Evolutionary conservation across 176 grass and related monocot species (phyloP).

Genomic region (Paspalum notatum): DNA sequence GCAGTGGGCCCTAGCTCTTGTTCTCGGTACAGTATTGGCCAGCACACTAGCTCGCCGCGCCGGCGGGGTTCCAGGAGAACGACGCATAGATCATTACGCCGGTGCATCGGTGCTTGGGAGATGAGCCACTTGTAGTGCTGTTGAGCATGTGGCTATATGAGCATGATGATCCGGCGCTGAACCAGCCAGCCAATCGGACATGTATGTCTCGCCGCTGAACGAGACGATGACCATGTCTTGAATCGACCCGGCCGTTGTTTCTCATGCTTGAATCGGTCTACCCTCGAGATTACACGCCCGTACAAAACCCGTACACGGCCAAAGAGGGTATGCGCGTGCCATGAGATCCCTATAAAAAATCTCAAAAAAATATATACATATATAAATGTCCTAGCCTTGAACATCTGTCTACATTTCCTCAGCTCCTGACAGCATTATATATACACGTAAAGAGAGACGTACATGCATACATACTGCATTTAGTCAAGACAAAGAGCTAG

Average conservation of each 20-base stretch:
- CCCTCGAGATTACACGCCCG: neutral
- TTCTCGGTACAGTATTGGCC: too few relatives aligned
- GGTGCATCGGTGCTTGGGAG: neutral
- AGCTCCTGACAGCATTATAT: neutral
- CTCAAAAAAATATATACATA: neutral
- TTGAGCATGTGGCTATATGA: too few relatives aligned
- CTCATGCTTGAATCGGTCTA: slow-evolving; percentile 16
- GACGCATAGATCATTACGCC: slow-evolving; percentile 1
- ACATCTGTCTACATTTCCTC: slow-evolving; percentile 41
- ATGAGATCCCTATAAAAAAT: neutral
- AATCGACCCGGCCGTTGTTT: slow-evolving; percentile 13
- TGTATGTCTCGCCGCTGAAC: slow-evolving; percentile 11
- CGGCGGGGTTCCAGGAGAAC: neutral
- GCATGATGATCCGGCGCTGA: too few relatives aligned
- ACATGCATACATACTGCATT: neutral
- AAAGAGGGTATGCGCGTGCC: neutral
- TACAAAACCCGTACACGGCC: slow-evolving; percentile 7
- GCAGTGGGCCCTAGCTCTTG: neutral
- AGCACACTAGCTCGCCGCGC: neutral
- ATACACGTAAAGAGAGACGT: neutral
- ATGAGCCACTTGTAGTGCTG: neutral
- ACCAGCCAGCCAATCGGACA: neutral
- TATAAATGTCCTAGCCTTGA: neutral
- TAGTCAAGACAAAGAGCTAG: slow-evolving; percentile 23
- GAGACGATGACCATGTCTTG: slow-evolving; percentile 21